Conservation (phyloP, 2,329 filamentous ascomycete genomes). For the Ceratocystis alfenasii region DNA sequence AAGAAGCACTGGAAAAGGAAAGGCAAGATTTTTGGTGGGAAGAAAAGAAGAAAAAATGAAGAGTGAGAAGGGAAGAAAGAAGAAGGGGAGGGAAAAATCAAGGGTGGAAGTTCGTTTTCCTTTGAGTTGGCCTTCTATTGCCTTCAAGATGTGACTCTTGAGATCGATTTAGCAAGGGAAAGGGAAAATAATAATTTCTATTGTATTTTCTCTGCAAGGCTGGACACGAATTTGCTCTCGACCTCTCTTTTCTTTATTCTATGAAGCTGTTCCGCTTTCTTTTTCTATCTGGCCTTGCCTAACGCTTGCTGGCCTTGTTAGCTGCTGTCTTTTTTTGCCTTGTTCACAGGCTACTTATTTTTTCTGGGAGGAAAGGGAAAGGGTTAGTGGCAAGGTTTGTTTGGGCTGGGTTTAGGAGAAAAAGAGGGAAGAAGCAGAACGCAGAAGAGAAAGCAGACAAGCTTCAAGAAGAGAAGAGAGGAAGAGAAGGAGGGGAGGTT, state of each 20-base stretch:
- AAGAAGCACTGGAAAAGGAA: background rate
- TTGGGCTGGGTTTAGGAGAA: background rate
- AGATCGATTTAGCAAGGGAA: too few species aligned
- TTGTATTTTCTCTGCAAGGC: too few species aligned
- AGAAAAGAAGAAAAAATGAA: constrained; percentile 3
- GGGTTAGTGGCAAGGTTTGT: background rate
- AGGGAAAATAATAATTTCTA: too few species aligned
- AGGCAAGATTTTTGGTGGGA: background rate
- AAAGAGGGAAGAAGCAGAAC: too few species aligned
- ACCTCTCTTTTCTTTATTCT: background rate
- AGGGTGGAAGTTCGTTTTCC: background rate
- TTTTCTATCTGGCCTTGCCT: background rate
- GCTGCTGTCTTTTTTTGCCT: background rate
- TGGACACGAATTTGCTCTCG: background rate
- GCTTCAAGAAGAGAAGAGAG: background rate
- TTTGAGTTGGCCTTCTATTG: background rate
- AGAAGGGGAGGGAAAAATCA: background rate
- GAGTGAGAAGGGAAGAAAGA: background rate
- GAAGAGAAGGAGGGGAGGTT: background rate
- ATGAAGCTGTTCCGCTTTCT: background rate
- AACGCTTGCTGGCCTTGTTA: background rate
- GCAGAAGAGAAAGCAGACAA: background rate
- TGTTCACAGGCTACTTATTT: background rate
- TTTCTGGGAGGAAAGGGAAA: background rate
- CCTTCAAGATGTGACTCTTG: too few species aligned